Evolutionary conservation across 345 rosid species (phyloP).

Genomic region (Cardamine occulta): DNA sequence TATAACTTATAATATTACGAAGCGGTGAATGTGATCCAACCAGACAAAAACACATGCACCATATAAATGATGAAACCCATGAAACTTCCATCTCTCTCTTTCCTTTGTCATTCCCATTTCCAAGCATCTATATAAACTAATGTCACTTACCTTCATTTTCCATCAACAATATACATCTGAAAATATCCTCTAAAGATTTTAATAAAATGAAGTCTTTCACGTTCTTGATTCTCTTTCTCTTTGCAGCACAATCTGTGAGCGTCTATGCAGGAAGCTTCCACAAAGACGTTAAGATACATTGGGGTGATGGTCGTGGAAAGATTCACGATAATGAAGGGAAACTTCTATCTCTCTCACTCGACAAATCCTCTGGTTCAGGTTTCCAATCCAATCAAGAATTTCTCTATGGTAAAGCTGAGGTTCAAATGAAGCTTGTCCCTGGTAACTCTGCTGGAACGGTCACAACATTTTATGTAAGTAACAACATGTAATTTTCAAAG

Average conservation of each 20-base stretch:
- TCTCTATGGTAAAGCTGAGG: constrained; percentile 54
- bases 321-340: constrained; percentile 52
- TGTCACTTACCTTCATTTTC: constrained; percentile 6
- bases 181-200: constrained; percentile 2
- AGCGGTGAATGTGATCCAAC: constrained; percentile 31
- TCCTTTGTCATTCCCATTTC: constrained; percentile 5
- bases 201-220: constrained; percentile 28
- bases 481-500: background rate
- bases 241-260: constrained; percentile 2
- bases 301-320: constrained; percentile 72
- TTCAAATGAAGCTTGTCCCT: constrained; percentile 64
- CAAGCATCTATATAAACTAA: constrained; percentile 34
- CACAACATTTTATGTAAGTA: constrained; percentile 58
- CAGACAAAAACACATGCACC: constrained; percentile 38
- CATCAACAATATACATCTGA: constrained; percentile 39
- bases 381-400: constrained; percentile 60
- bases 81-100: constrained; percentile 28
- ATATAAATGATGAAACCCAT: constrained; percentile 23
- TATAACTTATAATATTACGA: background rate
- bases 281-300: constrained; percentile 52
- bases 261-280: constrained; percentile 51
- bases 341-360: constrained; percentile 65
- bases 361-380: constrained; percentile 63
- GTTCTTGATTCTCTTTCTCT: constrained; percentile 33
- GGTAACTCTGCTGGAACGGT: constrained; percentile 68